Evolutionary conservation across 805 yeast species (phyloP).

Genomic region (Tetrapisispora fleetii): DNA sequence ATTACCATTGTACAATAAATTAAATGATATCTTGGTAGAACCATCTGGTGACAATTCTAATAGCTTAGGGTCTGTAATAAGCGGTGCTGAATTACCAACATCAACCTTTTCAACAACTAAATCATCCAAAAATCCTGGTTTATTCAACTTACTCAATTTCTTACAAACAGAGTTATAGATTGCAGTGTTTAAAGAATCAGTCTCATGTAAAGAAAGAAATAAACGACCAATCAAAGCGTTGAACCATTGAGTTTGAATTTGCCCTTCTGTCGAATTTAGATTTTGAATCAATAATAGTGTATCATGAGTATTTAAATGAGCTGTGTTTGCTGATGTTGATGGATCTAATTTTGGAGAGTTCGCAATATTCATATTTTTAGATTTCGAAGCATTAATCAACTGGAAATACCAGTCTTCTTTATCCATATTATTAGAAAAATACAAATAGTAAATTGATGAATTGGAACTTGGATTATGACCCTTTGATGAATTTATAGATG

Average conservation of each 20-base stretch:
- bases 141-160: slow-evolving; percentile 68
- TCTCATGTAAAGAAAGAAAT: slow-evolving; percentile 65
- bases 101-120: slow-evolving; percentile 61
- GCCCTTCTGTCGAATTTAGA: slow-evolving; percentile 74
- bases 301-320: slow-evolving; percentile 61
- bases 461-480: not conserved
- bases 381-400: slow-evolving; percentile 64
- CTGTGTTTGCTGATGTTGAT: slow-evolving; percentile 54
- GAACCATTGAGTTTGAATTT: slow-evolving; percentile 77
- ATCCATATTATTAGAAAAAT: slow-evolving; percentile 66
- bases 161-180: slow-evolving; percentile 52
- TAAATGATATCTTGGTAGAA: slow-evolving; percentile 47
- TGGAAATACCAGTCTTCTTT: slow-evolving; percentile 94
- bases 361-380: slow-evolving; percentile 11
- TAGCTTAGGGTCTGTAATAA: slow-evolving; percentile 62
- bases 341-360: slow-evolving; percentile 40
- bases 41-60: slow-evolving; percentile 75
- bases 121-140: slow-evolving; percentile 82
- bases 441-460: slow-evolving; percentile 42
- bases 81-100: slow-evolving; percentile 76
- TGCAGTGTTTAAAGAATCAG: slow-evolving; percentile 51
- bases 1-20: slow-evolving; percentile 66
- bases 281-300: slow-evolving; percentile 66
- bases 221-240: slow-evolving; percentile 81
- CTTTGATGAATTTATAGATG: not conserved